Evolutionary conservation across 306 rosid species (phyloP).

Genomic region (Rubus idaeus): DNA sequence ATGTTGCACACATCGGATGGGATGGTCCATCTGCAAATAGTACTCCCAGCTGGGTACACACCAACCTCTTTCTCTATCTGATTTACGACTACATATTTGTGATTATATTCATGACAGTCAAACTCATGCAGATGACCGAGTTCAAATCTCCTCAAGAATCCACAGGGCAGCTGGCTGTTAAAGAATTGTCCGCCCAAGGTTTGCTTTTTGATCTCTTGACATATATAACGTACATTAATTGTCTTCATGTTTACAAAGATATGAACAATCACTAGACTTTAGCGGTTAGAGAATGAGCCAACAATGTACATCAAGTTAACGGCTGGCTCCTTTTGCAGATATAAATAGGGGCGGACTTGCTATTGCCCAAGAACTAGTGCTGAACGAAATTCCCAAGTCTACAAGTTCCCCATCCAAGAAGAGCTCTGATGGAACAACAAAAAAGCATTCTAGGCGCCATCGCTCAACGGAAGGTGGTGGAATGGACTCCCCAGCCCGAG

Average conservation of each 20-base stretch:
- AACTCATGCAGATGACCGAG: constrained; percentile 63
- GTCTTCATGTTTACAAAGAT: neutral
- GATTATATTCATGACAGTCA: neutral
- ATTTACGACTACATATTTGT: neutral
- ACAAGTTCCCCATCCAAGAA: constrained; percentile 32
- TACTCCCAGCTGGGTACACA: constrained; percentile 43
- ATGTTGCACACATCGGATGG: constrained; percentile 55
- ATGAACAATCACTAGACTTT: neutral
- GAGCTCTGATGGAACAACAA: constrained; percentile 32
- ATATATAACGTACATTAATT: neutral
- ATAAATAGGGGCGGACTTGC: neutral
- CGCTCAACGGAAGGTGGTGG: constrained; percentile 45
- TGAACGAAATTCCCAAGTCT: constrained; percentile 35
- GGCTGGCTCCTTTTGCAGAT: neutral
- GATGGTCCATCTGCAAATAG: constrained; percentile 45
- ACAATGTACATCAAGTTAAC: neutral
- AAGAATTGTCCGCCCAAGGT: constrained; percentile 49
- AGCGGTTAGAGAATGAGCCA: neutral
- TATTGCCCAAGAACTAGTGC: constrained; percentile 18
- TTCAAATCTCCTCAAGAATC: constrained; percentile 48
- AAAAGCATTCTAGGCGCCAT: constrained; percentile 49
- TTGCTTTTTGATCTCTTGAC: neutral
- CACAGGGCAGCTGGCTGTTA: constrained; percentile 28
- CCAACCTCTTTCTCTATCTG: neutral
- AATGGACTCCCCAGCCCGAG: constrained; percentile 33